A percentile compares a stretch with the other conserved stretches of the same genome.
phyloP scores from a whole-genome alignment of 192 early-diverging fungal species.

The Coemansia asiatica region DNA sequence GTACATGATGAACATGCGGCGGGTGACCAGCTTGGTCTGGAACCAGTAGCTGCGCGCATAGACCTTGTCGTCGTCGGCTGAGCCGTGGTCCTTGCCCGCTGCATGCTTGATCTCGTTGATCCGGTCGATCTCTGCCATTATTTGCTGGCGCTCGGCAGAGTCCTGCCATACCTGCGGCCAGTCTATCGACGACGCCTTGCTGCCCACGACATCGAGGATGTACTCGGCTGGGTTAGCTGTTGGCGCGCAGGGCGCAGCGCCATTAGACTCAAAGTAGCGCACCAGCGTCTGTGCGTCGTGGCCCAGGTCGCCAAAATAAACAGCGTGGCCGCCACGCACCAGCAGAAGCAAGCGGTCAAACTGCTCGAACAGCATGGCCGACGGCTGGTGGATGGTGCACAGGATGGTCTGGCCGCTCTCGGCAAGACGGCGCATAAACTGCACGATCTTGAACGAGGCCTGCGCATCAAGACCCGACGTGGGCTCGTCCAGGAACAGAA shows the following conservation, averaged over 20 bases:
- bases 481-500: slow-evolving; percentile 89
- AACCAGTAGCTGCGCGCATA: slow-evolving; percentile 37
- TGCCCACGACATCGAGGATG: slow-evolving; percentile 76
- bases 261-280: slow-evolving; percentile 63
- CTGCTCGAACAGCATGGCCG: slow-evolving; percentile 77
- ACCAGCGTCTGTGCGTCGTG: slow-evolving; percentile 58
- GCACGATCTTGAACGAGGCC: slow-evolving; percentile 71
- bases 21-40: slow-evolving; percentile 61
- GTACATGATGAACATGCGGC: slow-evolving; percentile 67
- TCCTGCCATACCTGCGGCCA: slow-evolving; percentile 75
- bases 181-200: slow-evolving; percentile 43
- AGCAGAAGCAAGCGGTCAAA: slow-evolving; percentile 84
- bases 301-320: slow-evolving; percentile 82
- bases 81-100: slow-evolving; percentile 6
- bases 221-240: slow-evolving; percentile 83
- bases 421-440: slow-evolving; percentile 69
- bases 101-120: slow-evolving; percentile 38
- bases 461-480: slow-evolving; percentile 84
- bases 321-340: slow-evolving; percentile 75
- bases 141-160: slow-evolving; percentile 52
- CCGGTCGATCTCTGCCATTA: slow-evolving; percentile 58
- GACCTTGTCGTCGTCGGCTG: slow-evolving; percentile 21
- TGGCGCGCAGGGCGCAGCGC: slow-evolving; percentile 65
- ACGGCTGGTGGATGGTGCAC: slow-evolving; percentile 88
- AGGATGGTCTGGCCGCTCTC: slow-evolving; percentile 68